These are phyloP conservation scores for Verticillium albo-atrum DNA, from an alignment of 2,329 filamentous ascomycete genomes.

Conservation along the genomic window DNA sequence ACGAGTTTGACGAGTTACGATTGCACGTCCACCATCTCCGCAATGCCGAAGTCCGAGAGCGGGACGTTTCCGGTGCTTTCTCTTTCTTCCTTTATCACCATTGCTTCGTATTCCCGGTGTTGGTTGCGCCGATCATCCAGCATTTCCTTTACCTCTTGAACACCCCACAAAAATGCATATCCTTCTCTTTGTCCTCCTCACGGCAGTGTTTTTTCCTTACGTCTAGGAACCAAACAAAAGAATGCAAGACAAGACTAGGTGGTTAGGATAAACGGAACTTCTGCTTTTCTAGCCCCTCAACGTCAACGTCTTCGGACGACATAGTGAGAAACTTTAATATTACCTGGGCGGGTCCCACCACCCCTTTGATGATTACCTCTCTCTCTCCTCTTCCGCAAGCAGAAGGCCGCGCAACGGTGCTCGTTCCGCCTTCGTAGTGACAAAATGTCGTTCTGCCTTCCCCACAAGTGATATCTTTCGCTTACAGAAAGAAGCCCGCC, in stretches of 20 bases:
- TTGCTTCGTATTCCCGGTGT: constrained; percentile 1
- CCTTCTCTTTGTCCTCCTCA: neutral
- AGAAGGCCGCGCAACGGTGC: neutral
- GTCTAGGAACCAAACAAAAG: neutral
- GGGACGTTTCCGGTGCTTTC: neutral
- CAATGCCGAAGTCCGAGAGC: neutral
- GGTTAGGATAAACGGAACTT: neutral
- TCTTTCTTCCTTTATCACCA: constrained; percentile 1
- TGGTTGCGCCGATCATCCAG: neutral
- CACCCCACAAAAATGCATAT: neutral
- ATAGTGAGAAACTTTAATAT: neutral
- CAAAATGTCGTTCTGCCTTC: neutral
- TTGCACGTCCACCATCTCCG: constrained; percentile 3
- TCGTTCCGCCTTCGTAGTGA: neutral
- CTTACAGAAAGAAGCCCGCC: no score
- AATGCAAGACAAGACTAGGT: neutral
- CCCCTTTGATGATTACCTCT: neutral
- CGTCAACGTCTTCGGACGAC: neutral
- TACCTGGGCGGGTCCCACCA: neutral
- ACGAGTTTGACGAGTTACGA: constrained; percentile 7
- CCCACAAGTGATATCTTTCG: no score
- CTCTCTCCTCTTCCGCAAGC: neutral
- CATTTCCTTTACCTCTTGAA: no score
- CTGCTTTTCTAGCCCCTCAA: neutral
- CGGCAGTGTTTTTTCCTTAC: neutral